phyloP scores from a whole-genome alignment of 441 rosid species.

The Macaranga tanarius region DNA sequence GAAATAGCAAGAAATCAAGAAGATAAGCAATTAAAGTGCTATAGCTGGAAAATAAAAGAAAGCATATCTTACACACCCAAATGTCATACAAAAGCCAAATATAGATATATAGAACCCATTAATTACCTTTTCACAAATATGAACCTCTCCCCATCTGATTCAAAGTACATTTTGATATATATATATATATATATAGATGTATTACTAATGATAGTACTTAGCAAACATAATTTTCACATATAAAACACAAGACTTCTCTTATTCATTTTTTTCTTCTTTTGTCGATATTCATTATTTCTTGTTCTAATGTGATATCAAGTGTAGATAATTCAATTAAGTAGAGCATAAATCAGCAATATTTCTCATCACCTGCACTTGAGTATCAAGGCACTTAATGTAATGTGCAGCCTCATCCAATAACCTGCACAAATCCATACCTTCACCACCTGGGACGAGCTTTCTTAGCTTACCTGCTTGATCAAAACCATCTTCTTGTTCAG shows the following conservation, averaged over 20 bases:
- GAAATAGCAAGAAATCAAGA: background rate
- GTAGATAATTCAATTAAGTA: background rate
- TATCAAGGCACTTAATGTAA: slow-evolving; percentile 50
- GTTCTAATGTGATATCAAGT: background rate
- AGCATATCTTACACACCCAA: background rate
- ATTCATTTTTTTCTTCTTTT: background rate
- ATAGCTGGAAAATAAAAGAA: background rate
- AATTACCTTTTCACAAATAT: slow-evolving; percentile 7
- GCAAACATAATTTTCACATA: background rate
- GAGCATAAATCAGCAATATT: slow-evolving; percentile 27
- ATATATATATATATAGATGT: background rate
- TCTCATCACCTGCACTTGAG: slow-evolving; percentile 47
- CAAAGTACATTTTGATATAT: background rate
- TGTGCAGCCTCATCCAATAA: slow-evolving; percentile 58
- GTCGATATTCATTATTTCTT: background rate
- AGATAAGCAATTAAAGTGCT: background rate
- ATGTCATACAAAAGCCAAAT: background rate
- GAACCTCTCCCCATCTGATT: background rate
- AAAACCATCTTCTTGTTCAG: slow-evolving; percentile 9
- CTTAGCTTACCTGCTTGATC: slow-evolving; percentile 33
- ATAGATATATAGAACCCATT: background rate
- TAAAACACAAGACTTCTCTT: slow-evolving; percentile 1
- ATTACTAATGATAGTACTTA: too few relatives aligned
- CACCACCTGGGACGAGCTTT: slow-evolving; percentile 56
- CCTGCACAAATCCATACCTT: slow-evolving; percentile 43